These are phyloP conservation scores for Schizopora paradoxa DNA, from an alignment of 1,284 basidiomycete genomes.

Conservation along the genomic window DNA sequence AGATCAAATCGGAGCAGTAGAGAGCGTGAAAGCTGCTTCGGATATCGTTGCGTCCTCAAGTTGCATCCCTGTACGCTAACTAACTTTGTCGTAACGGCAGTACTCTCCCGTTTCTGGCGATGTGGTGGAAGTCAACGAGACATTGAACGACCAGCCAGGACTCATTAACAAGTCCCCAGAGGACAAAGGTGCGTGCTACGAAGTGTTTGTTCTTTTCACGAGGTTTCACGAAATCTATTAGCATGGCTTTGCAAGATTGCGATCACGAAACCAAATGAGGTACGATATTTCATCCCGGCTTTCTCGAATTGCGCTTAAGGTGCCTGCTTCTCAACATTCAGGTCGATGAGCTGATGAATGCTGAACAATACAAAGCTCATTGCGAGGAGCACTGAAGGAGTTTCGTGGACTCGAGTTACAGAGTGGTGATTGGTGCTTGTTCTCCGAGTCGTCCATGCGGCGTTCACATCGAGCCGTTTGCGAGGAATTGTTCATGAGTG, in stretches of 20 bases:
- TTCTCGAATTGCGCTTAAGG: background rate
- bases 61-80: conserved; percentile 7
- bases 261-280: conserved; percentile 72
- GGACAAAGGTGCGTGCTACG: conserved; percentile 62
- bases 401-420: no score
- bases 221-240: conserved; percentile 29
- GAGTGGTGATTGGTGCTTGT: no score
- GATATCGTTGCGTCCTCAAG: conserved; percentile 67
- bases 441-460: no score
- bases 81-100: conserved; percentile 34
- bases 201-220: no score
- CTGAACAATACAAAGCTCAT: conserved; percentile 74
- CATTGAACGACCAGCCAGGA: conserved; percentile 65
- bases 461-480: no score
- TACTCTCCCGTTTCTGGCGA: conserved; percentile 91
- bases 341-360: conserved; percentile 71
- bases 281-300: conserved; percentile 29
- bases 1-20: conserved; percentile 94
- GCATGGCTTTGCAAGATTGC: conserved; percentile 97
- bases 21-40: conserved; percentile 97
- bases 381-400: no score
- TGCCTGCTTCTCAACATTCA: conserved; percentile 28
- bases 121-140: conserved; percentile 77
- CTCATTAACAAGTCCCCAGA: conserved; percentile 90
- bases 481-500: no score